These are phyloP conservation scores for Fistulifera pelliculosa DNA, from an alignment of 108 stramenopile genomes.

Conservation along the genomic window DNA sequence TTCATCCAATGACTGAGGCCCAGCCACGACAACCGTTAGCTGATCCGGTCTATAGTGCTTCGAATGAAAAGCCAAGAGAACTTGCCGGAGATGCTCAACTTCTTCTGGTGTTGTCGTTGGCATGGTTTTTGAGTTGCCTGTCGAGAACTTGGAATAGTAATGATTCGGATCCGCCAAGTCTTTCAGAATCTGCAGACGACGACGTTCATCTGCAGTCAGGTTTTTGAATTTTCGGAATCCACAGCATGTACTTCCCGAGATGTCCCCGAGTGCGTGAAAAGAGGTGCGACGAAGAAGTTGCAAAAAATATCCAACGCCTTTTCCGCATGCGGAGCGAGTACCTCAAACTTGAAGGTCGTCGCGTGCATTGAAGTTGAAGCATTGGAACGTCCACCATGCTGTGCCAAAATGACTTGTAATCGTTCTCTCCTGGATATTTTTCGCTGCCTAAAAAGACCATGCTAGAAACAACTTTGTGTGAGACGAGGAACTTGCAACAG, in stretches of 20 bases:
- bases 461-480: background rate
- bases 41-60: slow-evolving; percentile 72
- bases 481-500: no score
- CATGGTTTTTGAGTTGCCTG: slow-evolving; percentile 66
- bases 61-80: slow-evolving; percentile 73
- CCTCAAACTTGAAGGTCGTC: slow-evolving; percentile 83
- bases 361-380: slow-evolving; percentile 75
- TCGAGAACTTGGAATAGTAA: slow-evolving; percentile 80
- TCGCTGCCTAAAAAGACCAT: slow-evolving; percentile 66
- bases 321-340: slow-evolving; percentile 63
- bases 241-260: slow-evolving; percentile 80
- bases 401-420: slow-evolving; percentile 67
- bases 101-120: slow-evolving; percentile 38
- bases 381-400: slow-evolving; percentile 77
- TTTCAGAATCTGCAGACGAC: slow-evolving; percentile 77
- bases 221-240: slow-evolving; percentile 87
- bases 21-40: slow-evolving; percentile 67
- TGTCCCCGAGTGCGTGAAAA: slow-evolving; percentile 69
- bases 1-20: slow-evolving; percentile 69
- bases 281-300: slow-evolving; percentile 68
- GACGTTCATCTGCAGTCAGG: slow-evolving; percentile 58
- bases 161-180: slow-evolving; percentile 48
- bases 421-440: slow-evolving; percentile 68
- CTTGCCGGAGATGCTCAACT: slow-evolving; percentile 43
- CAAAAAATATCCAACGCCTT: slow-evolving; percentile 73